Base-by-base conservation (phyloP, 345 rosid species). In the Brassica rapa region DNA sequence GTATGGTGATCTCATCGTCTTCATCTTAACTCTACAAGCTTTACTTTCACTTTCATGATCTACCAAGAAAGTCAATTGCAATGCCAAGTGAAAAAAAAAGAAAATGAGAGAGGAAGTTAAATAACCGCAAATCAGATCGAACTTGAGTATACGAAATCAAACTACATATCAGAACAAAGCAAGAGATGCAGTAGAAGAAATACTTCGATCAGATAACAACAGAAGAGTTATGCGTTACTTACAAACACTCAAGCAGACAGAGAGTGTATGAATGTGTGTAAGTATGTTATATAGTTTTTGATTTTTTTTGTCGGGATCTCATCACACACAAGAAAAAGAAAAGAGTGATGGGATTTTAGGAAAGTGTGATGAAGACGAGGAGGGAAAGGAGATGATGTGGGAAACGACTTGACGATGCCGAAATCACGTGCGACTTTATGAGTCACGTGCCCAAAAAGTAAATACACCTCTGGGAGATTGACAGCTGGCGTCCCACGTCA, bases 401-500 rank as follows among this genome's bases (percentile, higher is more conserved):
- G 81, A 65, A 77, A 78, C 68, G 77, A 78, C 51, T 70, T 70
- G 76, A 73, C 27, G 79, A 72, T 72, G 73, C 23, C 37, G 9
- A 60, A 56, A 59, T 81, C 83, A 77, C 80, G 80, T 81, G 84
- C 74, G 84, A 73, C 56, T 41, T 35, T 82, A 76, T 77, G 84
- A 75, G 77, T 90, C 92, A 90, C 92, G 92, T 90, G 94, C 77
- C 56, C 10, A 3, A 0, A 72, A 69, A 78, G 70, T 49, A 73
- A 68, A 68, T 80, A 39, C 83, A 83, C 89, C 89, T 84, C 89
- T 82, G 86, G 62, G 32, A 74, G 80, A 60, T 86, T n/a, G 83
- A 83, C 91, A 87, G 84, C 91, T 90, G 53, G 5, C 15, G 88
- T 74, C 83, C 12, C 84, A 73, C 83, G 77, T 86, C 87, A 85